Percentiles rank a stretch among this genome's conserved stretches.
These are phyloP conservation scores for Agastache rugosa DNA, from an alignment of 257 asterid genomes.

Conservation along the genomic window DNA sequence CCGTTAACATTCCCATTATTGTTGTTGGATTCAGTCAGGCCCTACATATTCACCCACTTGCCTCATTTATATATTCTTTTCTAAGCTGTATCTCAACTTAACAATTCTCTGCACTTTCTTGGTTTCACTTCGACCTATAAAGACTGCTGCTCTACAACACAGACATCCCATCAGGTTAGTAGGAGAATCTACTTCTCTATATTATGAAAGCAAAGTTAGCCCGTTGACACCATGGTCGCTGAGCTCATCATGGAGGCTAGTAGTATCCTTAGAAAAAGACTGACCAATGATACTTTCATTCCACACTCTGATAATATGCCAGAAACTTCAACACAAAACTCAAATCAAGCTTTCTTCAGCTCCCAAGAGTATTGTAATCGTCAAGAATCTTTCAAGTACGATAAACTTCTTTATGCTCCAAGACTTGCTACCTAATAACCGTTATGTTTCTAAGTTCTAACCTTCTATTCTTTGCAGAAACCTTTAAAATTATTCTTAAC, in stretches of 20 bases:
- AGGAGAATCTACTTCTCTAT: conserved; percentile 16
- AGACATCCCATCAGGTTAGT: conserved; percentile 27
- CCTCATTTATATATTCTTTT: conserved; percentile 26
- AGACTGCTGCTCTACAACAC: conserved; percentile 20
- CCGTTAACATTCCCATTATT: conserved; percentile 19
- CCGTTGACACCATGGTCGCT: conserved; percentile 29
- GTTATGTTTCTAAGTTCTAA: conserved; percentile 5
- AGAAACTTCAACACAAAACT: conserved; percentile 33
- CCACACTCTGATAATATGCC: conserved; percentile 22
- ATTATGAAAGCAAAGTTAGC: conserved; percentile 3
- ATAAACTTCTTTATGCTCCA: conserved; percentile 27
- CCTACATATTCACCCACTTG: conserved; percentile 33
- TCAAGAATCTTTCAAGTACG: conserved; percentile 44
- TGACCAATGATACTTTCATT: conserved; percentile 26
- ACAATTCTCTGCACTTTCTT: conserved; percentile 27
- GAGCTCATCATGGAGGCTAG: conserved; percentile 41
- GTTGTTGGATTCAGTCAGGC: conserved; percentile 36
- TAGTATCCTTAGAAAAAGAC: conserved; percentile 32
- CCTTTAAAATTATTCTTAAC: not conserved
- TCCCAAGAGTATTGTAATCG: conserved; percentile 20
- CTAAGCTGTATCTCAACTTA: conserved; percentile 24
- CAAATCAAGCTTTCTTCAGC: conserved; percentile 38
- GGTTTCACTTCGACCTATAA: conserved; percentile 24
- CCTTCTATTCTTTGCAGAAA: not conserved
- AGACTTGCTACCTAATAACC: conserved; percentile 18